These are phyloP conservation scores for Pythium utonaiense DNA, from an alignment of 352 stramenopile species.

Conservation along the genomic window DNA sequence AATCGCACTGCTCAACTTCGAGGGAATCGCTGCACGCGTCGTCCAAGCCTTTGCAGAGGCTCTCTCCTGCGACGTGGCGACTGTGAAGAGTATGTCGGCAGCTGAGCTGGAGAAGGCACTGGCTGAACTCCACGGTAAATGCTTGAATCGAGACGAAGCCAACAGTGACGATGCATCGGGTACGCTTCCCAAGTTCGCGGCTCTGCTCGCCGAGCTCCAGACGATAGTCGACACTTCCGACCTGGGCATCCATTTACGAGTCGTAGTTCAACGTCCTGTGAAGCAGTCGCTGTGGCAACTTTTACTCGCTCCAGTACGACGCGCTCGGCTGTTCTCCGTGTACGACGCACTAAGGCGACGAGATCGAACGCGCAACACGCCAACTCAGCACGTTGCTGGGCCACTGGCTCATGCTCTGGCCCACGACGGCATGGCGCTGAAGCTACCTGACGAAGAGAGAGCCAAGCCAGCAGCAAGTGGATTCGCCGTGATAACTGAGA, in stretches of 20 bases:
- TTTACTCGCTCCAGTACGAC: slow-evolving; percentile 36
- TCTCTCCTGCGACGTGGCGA: not conserved
- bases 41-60: slow-evolving; percentile 4
- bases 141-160: not conserved
- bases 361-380: too few species aligned
- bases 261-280: slow-evolving; percentile 21
- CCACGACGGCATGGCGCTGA: too few species aligned
- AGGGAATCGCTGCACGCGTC: slow-evolving; percentile 10
- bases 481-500: not conserved
- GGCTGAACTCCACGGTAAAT: not conserved
- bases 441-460: too few species aligned
- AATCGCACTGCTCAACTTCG: slow-evolving; percentile 26
- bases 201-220: slow-evolving; percentile 13
- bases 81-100: slow-evolving; percentile 17
- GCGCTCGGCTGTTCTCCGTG: slow-evolving; percentile 29
- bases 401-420: too few species aligned
- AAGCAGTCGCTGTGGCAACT: slow-evolving; percentile 40
- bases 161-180: not conserved
- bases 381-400: too few species aligned
- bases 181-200: not conserved
- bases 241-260: slow-evolving; percentile 25
- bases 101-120: slow-evolving; percentile 20
- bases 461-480: not conserved
- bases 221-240: slow-evolving; percentile 23
- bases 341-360: slow-evolving; percentile 20